Percentiles rank a stretch among this genome's conserved stretches.
Evolutionary conservation across 192 early-diverging fungal species (phyloP).

Genomic region (Entomortierella beljakovae): DNA sequence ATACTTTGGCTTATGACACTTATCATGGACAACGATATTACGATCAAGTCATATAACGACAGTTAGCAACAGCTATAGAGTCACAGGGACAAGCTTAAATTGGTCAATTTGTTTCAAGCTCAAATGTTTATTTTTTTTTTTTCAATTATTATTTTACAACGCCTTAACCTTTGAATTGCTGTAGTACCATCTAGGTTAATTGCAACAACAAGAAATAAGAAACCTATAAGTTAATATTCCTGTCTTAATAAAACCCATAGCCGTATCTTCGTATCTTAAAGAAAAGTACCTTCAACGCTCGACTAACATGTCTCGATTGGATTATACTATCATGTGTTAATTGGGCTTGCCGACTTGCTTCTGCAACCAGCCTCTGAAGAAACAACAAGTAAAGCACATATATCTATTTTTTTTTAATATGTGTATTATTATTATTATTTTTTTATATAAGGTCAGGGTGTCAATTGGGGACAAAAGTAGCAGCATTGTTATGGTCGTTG

Average conservation of each 20-base stretch:
- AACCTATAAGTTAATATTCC: too few relatives aligned
- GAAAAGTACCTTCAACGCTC: slow-evolving; percentile 28
- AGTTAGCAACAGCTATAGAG: too few relatives aligned
- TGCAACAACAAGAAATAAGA: background rate
- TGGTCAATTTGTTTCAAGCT: background rate
- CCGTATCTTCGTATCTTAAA: too few relatives aligned
- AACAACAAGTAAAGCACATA: slow-evolving; percentile 52
- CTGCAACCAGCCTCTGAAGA: slow-evolving; percentile 38
- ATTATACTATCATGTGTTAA: slow-evolving; percentile 41
- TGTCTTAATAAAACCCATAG: too few relatives aligned
- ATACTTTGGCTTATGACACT: too few relatives aligned
- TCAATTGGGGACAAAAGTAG: too few relatives aligned
- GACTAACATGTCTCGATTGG: slow-evolving; percentile 47
- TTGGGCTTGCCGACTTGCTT: slow-evolving; percentile 44
- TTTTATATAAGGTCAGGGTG: too few relatives aligned
- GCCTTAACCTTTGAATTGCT: slow-evolving; percentile 47
- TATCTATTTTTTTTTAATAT: too few relatives aligned
- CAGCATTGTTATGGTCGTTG: background rate
- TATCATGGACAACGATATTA: too few relatives aligned
- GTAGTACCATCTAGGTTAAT: slow-evolving; percentile 33
- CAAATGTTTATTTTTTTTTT: background rate
- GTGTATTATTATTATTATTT: too few relatives aligned
- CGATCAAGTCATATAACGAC: too few relatives aligned
- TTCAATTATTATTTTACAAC: background rate
- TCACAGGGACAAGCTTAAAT: too few relatives aligned